A percentile compares a stretch with the other conserved stretches of the same genome.
phyloP scores from a whole-genome alignment of 2,329 filamentous ascomycete species.

The Claviceps arundinis region DNA sequence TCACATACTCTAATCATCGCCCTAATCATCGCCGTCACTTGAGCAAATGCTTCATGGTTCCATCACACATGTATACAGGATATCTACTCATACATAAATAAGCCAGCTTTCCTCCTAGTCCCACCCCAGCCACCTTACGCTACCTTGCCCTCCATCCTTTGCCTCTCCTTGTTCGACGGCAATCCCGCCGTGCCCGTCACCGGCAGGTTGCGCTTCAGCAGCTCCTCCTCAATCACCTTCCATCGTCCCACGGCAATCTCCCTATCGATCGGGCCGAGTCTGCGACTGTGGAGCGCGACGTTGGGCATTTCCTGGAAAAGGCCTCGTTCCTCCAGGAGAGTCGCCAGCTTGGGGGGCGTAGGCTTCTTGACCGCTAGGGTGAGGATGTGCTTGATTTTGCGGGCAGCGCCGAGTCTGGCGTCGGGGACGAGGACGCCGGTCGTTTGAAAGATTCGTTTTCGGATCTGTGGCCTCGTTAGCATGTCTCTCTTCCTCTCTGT shows the following conservation, averaged over 20 bases:
- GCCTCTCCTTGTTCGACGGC: slow-evolving; percentile 28
- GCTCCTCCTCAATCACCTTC: slow-evolving; percentile 66
- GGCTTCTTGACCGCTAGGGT: slow-evolving; percentile 37
- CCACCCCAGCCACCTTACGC: slow-evolving; percentile 7
- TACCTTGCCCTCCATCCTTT: slow-evolving; percentile 27
- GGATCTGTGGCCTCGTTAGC: slow-evolving; percentile 39
- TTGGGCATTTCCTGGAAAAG: slow-evolving; percentile 47
- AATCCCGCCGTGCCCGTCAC: slow-evolving; percentile 32
- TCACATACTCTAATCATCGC: too few relatives aligned
- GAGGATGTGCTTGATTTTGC: slow-evolving; percentile 41
- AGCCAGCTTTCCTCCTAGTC: background rate
- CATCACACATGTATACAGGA: background rate
- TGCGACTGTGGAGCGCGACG: slow-evolving; percentile 50
- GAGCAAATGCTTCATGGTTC: background rate
- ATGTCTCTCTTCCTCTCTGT: too few relatives aligned
- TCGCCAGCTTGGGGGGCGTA: slow-evolving; percentile 48
- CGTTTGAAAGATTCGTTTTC: slow-evolving; percentile 69
- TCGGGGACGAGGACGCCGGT: slow-evolving; percentile 69
- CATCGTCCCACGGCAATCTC: slow-evolving; percentile 60
- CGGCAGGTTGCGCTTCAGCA: slow-evolving; percentile 48
- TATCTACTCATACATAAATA: background rate
- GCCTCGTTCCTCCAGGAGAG: slow-evolving; percentile 37
- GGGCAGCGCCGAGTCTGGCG: slow-evolving; percentile 43
- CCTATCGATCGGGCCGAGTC: slow-evolving; percentile 57
- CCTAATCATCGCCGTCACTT: too few relatives aligned